Evolutionary conservation across 1,284 basidiomycete genomes (phyloP).

Genomic region (Kalmanozyma brasiliensis): DNA sequence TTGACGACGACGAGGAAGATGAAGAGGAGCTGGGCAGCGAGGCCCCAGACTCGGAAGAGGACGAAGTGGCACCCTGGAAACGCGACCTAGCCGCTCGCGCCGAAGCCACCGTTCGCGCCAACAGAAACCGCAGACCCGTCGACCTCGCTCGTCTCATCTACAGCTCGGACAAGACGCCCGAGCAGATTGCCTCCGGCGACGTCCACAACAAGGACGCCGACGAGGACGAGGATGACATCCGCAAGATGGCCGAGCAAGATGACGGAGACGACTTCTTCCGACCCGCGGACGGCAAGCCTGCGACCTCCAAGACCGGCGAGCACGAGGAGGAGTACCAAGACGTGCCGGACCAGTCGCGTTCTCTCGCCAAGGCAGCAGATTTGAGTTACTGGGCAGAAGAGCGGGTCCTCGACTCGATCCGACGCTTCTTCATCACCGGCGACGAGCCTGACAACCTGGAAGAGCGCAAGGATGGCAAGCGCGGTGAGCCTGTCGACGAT

Average conservation of each 20-base stretch:
- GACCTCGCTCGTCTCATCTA: slow-evolving; percentile 92
- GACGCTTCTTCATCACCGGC: slow-evolving; percentile 91
- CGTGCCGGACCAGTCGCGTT: slow-evolving; percentile 79
- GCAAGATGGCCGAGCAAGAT: slow-evolving; percentile 63
- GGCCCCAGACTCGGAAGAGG: slow-evolving; percentile 30
- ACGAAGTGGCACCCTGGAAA: slow-evolving; percentile 78
- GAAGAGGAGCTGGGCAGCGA: slow-evolving; percentile 37
- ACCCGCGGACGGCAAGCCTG: slow-evolving; percentile 68
- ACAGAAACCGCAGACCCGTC: slow-evolving; percentile 66
- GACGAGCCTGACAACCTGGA: slow-evolving; percentile 57
- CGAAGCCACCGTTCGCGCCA: slow-evolving; percentile 69
- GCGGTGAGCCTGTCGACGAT: slow-evolving; percentile 43
- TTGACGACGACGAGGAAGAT: slow-evolving; percentile 64
- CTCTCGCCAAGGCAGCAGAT: slow-evolving; percentile 70
- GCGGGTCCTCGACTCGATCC: slow-evolving; percentile 83
- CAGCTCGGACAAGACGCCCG: slow-evolving; percentile 76
- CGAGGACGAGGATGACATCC: slow-evolving; percentile 34
- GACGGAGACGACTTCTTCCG: slow-evolving; percentile 80
- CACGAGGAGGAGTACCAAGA: slow-evolving; percentile 68
- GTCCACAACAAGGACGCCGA: slow-evolving; percentile 7
- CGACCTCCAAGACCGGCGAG: slow-evolving; percentile 66
- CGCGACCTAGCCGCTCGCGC: slow-evolving; percentile 76
- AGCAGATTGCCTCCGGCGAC: slow-evolving; percentile 75
- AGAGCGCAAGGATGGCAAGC: slow-evolving; percentile 46
- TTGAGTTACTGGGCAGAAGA: slow-evolving; percentile 84